Evolutionary conservation across 495 filamentous ascomycete species (phyloP).

Genomic region (Articulospora tetracladia): DNA sequence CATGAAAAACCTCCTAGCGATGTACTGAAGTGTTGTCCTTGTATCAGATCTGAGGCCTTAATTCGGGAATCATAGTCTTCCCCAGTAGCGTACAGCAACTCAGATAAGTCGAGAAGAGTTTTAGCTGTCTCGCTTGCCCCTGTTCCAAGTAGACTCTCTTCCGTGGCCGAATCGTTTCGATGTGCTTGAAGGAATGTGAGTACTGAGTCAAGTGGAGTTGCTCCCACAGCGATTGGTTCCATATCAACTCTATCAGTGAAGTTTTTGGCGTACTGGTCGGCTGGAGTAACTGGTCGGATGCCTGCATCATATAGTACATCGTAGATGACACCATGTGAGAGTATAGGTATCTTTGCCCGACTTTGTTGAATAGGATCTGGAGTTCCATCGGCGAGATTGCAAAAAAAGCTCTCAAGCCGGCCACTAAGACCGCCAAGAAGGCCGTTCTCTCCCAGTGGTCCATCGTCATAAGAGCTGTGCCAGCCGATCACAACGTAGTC

Average conservation of each 20-base stretch:
- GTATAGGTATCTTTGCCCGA: not conserved
- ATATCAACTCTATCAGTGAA: slow-evolving; percentile 12
- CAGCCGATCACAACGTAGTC: slow-evolving; percentile 53
- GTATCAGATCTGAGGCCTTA: slow-evolving; percentile 9
- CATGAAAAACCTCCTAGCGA: not conserved
- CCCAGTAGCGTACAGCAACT: slow-evolving; percentile 7
- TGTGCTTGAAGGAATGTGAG: slow-evolving; percentile 33
- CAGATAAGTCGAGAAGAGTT: not conserved
- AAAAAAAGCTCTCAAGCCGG: slow-evolving; percentile 11
- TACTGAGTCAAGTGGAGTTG: slow-evolving; percentile 42
- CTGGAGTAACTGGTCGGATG: slow-evolving; percentile 24
- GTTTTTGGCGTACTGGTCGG: slow-evolving; percentile 27
- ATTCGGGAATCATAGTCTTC: slow-evolving; percentile 6
- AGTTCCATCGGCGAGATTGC: not conserved
- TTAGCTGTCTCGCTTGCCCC: not conserved
- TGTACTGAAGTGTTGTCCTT: not conserved
- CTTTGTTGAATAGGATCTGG: not conserved
- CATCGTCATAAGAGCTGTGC: slow-evolving; percentile 32
- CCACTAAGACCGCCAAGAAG: not conserved
- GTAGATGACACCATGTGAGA: slow-evolving; percentile 47
- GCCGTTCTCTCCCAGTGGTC: slow-evolving; percentile 20
- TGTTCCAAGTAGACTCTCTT: not conserved
- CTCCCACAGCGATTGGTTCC: slow-evolving; percentile 38
- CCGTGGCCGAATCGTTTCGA: not conserved
- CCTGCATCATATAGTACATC: slow-evolving; percentile 34